Evolutionary conservation across 768 basidiomycete genomes (phyloP), one percentile per base, ranked within the genome.

Genomic region (Russula abietina): DNA sequence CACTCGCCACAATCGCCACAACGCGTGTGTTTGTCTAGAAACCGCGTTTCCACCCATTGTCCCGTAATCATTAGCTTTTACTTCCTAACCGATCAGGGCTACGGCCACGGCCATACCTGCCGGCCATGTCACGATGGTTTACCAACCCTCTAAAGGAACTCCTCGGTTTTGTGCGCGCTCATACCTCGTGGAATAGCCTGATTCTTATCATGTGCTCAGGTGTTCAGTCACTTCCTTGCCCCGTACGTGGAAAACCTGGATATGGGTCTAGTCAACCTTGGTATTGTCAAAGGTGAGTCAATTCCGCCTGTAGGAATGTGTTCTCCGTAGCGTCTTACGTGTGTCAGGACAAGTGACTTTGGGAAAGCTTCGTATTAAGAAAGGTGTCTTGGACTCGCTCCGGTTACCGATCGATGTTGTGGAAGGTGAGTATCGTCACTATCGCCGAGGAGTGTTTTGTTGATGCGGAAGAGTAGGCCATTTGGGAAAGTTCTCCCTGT

Each of bases 191-290:
- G 32, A 39, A 19, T 36, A n/a, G 22, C 17, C 43, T 28, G 11
- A 45, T 53, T 17, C 62, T 63, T 33, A 65, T 54, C 30, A 24
- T 17, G 19, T 38, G 38, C 17, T n/a, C 36, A 85, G 90, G 73
- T 93, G 68, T 90, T 97, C 77, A 95, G 95, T 73, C 85, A 89
- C 67, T 89, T 94, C 66, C 84, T 97, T 55, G 91, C 91, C 30
- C 94, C 93, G 0, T 98, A 98, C 81, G 89, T 98, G 67, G 93
- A 94, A 78, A 96, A 98, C 71, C 77, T 99, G 73, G 94, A 98
- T 74, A 83, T 93, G 72, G 89, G 92, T 72, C 92, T 95, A 74
- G 89, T 98, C 54, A 94, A 94, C 71, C 88, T 96, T 79, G 93
- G 91, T 17, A 89, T 96, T 67, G 89, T 83, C 62, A 88, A 91